Conservation (phyloP, 371 early-diverging fungal genomes). For the Mycotypha africana region DNA sequence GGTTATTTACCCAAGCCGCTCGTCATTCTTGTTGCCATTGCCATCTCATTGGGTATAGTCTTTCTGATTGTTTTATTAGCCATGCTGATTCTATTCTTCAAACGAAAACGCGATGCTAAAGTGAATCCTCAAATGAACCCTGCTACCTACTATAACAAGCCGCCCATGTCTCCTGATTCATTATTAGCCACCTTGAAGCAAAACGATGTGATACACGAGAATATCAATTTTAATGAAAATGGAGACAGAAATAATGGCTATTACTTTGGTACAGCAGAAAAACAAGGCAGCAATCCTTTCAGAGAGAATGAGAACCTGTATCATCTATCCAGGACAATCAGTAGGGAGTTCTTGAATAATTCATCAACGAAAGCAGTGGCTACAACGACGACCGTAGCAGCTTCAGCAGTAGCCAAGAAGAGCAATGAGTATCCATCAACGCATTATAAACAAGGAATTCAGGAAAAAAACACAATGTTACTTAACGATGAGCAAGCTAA, state of each 20-base stretch:
- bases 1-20: conserved; percentile 48
- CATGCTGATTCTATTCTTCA: conserved; percentile 34
- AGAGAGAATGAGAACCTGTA: conserved; percentile 12
- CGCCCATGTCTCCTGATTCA: conserved; percentile 37
- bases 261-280: too few relatives aligned
- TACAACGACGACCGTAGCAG: conserved; percentile 4
- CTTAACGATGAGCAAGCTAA: conserved; percentile 18
- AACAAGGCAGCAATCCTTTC: too few relatives aligned
- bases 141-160: conserved; percentile 36
- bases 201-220: conserved; percentile 3
- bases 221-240: conserved; percentile 4
- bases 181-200: conserved; percentile 26
- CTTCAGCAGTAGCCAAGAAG: conserved; percentile 2
- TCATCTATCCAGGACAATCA: conserved; percentile 14
- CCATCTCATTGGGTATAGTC: conserved; percentile 62
- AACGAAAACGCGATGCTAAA: conserved; percentile 26
- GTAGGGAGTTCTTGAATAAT: conserved; percentile 14
- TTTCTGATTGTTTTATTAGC: conserved; percentile 61
- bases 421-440: neutral
- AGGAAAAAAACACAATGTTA: conserved; percentile 14
- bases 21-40: conserved; percentile 66
- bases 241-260: too few relatives aligned
- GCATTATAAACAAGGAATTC: neutral
- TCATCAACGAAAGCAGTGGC: neutral
- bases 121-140: conserved; percentile 26